Evolutionary conservation across 257 asterid species (phyloP), one percentile per base, ranked within the genome.

Genomic region (Craterostigma plantagineum): DNA sequence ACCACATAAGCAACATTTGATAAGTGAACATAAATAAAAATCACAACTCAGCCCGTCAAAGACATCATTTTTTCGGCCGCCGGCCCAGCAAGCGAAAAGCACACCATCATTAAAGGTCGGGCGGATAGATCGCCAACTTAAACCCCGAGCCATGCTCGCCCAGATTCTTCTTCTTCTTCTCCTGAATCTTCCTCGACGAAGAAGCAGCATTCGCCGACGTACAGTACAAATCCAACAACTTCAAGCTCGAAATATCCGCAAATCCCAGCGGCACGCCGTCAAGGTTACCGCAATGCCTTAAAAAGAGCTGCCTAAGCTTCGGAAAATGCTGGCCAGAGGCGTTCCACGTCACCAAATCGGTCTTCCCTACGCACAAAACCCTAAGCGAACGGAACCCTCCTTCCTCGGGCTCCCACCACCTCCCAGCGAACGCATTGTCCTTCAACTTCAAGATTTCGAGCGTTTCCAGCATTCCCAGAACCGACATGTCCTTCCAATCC

Each of bases 111-210:
- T 23, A n/a, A n/a, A n/a, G 30, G 30, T 68, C 62, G 9, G 79
- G 75, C 45, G 79, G 79, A 58, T 67, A 71, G 48, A 71, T 49
- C n/a, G 63, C 49, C 14, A 72, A 70, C 62, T 54, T 64, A 51
- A 72, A 64, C 44, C 38, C 64, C 38, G 35, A n/a, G 14, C 56
- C 56, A 36, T 35, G 16, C 18, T 35, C 41, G 49, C 18, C 51
- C 38, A 48, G 52, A 38, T 12, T 35, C 14, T 42, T 46, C 33
- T 35, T n/a, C n/a, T n/a, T 27, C 35, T n/a, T 49, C 53, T 39
- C 37, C 57, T 61, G 48, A 50, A 69, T 69, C 11, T 0, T 34
- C 17, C 68, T 54, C 13, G 69, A 72, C 50, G 69, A 50, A 17
- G 51, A 43, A 40, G 66, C 76, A 0, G 69, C 69, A 7, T 61